phyloP scores from a whole-genome alignment of 306 rosid genomes.

The Benincasa hispida region DNA sequence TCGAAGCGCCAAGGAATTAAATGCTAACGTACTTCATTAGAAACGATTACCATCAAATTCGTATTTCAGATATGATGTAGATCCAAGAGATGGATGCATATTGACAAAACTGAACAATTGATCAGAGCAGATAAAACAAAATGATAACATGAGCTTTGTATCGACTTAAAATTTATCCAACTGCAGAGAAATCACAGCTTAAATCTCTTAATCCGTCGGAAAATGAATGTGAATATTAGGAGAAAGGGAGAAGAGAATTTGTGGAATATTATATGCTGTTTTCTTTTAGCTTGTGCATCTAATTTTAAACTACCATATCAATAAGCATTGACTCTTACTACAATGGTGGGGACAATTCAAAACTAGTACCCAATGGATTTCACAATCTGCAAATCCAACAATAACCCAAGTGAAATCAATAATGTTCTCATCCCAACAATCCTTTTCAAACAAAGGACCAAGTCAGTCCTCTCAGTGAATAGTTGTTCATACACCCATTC shows the following conservation, averaged over 20 bases:
- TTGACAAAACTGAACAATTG: neutral
- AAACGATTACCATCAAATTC: neutral
- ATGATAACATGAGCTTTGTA: neutral
- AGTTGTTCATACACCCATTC: neutral
- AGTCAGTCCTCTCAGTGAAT: neutral
- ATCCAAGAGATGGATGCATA: neutral
- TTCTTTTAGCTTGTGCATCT: neutral
- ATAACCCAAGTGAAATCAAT: neutral
- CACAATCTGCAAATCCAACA: neutral
- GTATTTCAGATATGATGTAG: neutral
- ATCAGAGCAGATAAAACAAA: neutral
- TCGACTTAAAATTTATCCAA: neutral
- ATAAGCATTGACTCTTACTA: neutral
- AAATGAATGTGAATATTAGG: neutral
- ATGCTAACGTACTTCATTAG: neutral
- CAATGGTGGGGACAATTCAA: neutral
- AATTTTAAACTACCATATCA: neutral
- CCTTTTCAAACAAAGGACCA: neutral
- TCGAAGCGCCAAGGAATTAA: neutral
- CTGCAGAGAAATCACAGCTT: neutral
- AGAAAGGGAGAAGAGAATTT: neutral
- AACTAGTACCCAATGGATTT: neutral
- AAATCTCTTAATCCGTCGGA: neutral
- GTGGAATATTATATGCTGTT: neutral
- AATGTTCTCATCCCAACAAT: neutral